Conservation (phyloP, 345 rosid species). For the Iberis pinnata region DNA sequence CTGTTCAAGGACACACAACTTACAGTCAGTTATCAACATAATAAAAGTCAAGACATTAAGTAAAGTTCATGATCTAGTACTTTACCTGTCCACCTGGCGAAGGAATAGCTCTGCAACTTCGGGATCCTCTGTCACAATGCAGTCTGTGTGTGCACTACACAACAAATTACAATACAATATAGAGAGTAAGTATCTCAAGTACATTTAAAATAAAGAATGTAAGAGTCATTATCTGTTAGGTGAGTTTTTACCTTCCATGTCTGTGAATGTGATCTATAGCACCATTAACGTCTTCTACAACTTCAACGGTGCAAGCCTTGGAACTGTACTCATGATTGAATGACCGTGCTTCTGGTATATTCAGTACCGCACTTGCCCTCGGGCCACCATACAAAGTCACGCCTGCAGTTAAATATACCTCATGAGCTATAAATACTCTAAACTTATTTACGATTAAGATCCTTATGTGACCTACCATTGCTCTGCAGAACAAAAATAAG, state of each 20-base stretch:
- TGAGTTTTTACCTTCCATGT: conserved; percentile 66
- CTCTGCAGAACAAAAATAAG: conserved; percentile 46
- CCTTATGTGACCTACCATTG: conserved; percentile 43
- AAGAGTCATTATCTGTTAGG: background rate
- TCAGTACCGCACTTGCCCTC: conserved; percentile 50
- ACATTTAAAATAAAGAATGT: background rate
- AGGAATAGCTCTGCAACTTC: conserved; percentile 74
- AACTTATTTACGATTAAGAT: background rate
- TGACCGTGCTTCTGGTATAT: conserved; percentile 50
- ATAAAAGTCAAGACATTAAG: background rate
- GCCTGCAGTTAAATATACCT: conserved; percentile 38
- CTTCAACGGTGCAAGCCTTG: conserved; percentile 79
- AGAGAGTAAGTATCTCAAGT: background rate
- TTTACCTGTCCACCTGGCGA: conserved; percentile 77
- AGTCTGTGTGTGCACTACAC: conserved; percentile 90
- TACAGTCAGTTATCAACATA: conserved; percentile 7
- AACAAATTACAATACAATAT: conserved; percentile 17
- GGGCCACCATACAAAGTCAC: conserved; percentile 81
- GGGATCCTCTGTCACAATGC: conserved; percentile 68
- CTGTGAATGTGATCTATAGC: conserved; percentile 84
- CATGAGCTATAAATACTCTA: background rate
- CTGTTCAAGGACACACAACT: conserved; percentile 36
- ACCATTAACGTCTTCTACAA: conserved; percentile 69
- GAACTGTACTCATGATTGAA: conserved; percentile 85
- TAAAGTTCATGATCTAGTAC: background rate